Base-by-base conservation (phyloP, 2,329 filamentous ascomycete genomes). In the Exophiala sp. region DNA sequence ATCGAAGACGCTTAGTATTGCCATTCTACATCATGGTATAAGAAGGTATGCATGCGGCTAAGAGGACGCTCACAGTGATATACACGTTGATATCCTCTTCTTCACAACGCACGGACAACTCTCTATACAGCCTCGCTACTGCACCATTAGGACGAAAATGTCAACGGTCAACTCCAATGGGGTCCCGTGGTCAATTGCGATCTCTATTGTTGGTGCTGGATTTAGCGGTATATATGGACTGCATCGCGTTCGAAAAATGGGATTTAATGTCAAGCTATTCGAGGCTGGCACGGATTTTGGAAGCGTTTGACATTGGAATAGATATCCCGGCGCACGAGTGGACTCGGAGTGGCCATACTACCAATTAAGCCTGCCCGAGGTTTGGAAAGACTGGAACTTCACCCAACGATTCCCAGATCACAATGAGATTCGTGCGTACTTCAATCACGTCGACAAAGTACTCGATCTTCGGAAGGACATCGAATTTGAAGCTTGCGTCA, bases 301-400 rank as follows among this genome's bases (percentile, higher is more conserved):
- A 35, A 60, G 61, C 12, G 58, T 62, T 0, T 84, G 82, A 81
- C 67, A 74, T 40, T 82, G 74, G 76, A 88, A 88, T 69, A 91
- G 95, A 72, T 97, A 96, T 73, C 80, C 78, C 0, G 80, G 79
- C 0, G 75, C 78, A 1, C 67, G 72, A 0, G 78, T 82, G 2
- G 82, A 85, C 66, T 78, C 75, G 0, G 74, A 79, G 49, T 71
- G 78, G 2, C 78, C 79, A 0, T 70, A 75, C 49, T 83, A 83
- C 55, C 73, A 83, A 58, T 77, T 78, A 50, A 78, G 73, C 1
- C 77, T 75, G 63, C 78, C 78, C 0, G 72, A 75, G 32, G 66
- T 75, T 2, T 77, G 68, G 63, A 67, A 72, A 20, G 69, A 71
- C 41, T 82, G 73, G 71, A 70, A 66, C 14, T 81, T 75, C 70